Evolutionary conservation across 225 moss, liverwort and hornwort genomes (phyloP), one percentile per base, ranked within the genome.

Genomic region (Takakia lepidozioides): DNA sequence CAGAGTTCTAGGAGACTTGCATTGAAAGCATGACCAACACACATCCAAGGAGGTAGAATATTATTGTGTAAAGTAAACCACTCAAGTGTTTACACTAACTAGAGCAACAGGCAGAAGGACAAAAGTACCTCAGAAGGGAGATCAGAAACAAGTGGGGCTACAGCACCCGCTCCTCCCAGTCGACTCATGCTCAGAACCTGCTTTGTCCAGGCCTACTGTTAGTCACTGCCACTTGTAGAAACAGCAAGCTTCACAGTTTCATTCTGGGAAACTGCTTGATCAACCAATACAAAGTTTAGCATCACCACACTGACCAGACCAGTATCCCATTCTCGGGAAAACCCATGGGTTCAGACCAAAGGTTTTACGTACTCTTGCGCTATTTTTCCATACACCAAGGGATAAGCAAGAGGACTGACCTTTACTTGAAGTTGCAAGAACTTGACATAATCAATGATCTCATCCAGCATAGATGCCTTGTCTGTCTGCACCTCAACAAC

Each of bases 151-250:
- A 80, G 72, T 21, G 88, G 82, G 14, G 89, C 86, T 25, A 99
- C 92, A 24, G 91, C 98, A 63, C 98, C 98, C 10, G 98, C 91
- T 60, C 81, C 76, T 66, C 98, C 98, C 42, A 99, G 57, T 49
- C 98, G 83, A 60, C 98, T 99, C 98, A 99, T 99, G 56, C 98
- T 99, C 56, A 99, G 61, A 28, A 99, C 80, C 95, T 98, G 91
- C 49, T 25, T 25, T n/a, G n/a, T 40, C 23, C 22, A 30, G 11
- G 11, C 32, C 7, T 11, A 32, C 7, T 6, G 32, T 11, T 32
- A 32, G 11, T 6, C 11, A 7, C 7, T 32, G 32, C 32, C 32
- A 6, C 32, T 32, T 32, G 18, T 43, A 48, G 15, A 44, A 7
- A 22, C 43, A 44, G 21, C 7, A 32, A 32, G 11, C 32, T 32